A percentile compares a stretch with the other conserved stretches of the same genome.
Evolutionary conservation across 768 basidiomycete genomes (phyloP).

Genomic region (Royoungia palumana): DNA sequence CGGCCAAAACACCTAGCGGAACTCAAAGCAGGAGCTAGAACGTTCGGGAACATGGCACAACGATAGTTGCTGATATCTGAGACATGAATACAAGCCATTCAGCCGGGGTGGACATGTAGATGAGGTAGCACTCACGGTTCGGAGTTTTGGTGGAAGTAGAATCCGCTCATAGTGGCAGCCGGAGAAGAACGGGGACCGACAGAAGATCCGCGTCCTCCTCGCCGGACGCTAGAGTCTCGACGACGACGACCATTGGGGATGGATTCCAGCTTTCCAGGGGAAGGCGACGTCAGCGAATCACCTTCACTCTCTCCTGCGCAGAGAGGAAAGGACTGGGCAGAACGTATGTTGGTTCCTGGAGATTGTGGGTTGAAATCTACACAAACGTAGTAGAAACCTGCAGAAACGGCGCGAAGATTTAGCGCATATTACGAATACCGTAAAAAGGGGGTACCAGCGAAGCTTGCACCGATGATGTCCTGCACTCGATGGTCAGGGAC

Average conservation of each 20-base stretch:
- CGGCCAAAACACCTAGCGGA: conserved; percentile 52
- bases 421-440: conserved; percentile 13
- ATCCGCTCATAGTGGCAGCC: conserved; percentile 79
- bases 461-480: conserved; percentile 93
- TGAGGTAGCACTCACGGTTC: conserved; percentile 67
- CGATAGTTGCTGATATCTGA: conserved; percentile 86
- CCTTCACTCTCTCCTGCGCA: conserved; percentile 29
- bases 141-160: conserved; percentile 92
- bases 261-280: conserved; percentile 37
- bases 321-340: conserved; percentile 35
- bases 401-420: conserved; percentile 5
- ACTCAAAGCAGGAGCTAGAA: conserved; percentile 78
- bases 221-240: conserved; percentile 47
- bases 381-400: conserved; percentile 94
- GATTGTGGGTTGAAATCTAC: conserved; percentile 82
- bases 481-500: conserved; percentile 93
- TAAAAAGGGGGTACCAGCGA: conserved; percentile 65
- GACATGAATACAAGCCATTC: conserved; percentile 7
- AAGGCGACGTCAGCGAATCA: conserved; percentile 28
- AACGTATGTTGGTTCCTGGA: conserved; percentile 31
- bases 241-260: conserved; percentile 35
- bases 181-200: conserved; percentile 44
- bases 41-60: conserved; percentile 74
- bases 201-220: conserved; percentile 45
- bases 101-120: conserved; percentile 1